Evolutionary conservation across 148 eudicot genomes (phyloP), one percentile per base, ranked within the genome.

Genomic region (Persicaria tinctoria): DNA sequence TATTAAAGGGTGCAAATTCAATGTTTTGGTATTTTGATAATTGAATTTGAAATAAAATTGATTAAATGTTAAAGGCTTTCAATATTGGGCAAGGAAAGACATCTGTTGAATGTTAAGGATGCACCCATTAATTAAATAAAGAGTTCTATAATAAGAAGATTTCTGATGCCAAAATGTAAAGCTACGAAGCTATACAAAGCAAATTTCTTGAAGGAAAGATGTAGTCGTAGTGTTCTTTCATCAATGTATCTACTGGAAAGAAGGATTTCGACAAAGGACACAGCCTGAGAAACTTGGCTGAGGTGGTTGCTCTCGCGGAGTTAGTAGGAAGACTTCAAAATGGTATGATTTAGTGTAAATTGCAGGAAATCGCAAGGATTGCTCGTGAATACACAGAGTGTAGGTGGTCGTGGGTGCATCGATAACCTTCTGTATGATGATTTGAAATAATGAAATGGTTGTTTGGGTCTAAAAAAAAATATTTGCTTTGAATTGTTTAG

Each of bases 241-340:
- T 85, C 46, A 80, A 89, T 76, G 81, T 89, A 47, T n/a, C 23
- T 20, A 20, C 53, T 62, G 89, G 89, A 56, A 78, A 81, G 41
- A 89, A 89, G 74, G 77, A 83, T 54, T 78, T 70, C 3, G 85
- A 83, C 46, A 76, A 69, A 51, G 86, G 79, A 14, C 76, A 75
- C 78, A 85, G 89, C 76, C 74, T 63, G 0, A 86, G 76, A 76
- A 89, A 87, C 70, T 23, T 80, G 82, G 84, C 77, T n/a, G 89
- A 89, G 76, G 86, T 85, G 12, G 85, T 82, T 5, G 86, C 82
- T 23, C 79, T 85, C 4, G 66, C 20, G 46, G 82, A 77, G 72
- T 79, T 89, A 38, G 75, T 89, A 56, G 81, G 83, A 56, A 85
- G 70, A 14, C 85, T 87, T 57, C 84, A 73, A 27, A 80, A 76